Evolutionary conservation across 2,329 filamentous ascomycete genomes (phyloP), one percentile per base, ranked within the genome.

Genomic region (Cryphonectria carpinicola): DNA sequence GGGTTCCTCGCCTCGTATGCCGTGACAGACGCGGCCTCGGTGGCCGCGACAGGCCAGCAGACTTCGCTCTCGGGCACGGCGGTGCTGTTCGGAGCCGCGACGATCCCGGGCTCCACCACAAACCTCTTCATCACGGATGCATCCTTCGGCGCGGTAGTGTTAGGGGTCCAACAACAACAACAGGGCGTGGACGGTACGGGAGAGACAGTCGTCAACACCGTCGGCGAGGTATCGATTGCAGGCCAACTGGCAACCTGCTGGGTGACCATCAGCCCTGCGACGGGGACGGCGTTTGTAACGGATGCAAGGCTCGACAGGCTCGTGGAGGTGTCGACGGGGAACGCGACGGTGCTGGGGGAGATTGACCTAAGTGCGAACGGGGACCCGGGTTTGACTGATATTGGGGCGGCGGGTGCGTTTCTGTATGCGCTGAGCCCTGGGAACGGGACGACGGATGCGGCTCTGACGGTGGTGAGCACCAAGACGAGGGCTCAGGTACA

Each of bases 161-260:
- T 91, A 1, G 77, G 81, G 0, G 73, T 88, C 1, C 62, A 65
- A 32, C 62, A 65, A 37, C 11, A 1, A 52, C 56, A 3, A n/a
- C 10, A 25, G 14, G 25, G 43, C 46, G 61, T n/a, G n/a, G 6
- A 46, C 6, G 19, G 25, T 1, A 66, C 74, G 7, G 81, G 81
- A 10, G 83, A 81, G 0, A 80, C 80, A 0, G 81, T 90, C 73
- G 81, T 90, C 73, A n/a, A 4, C 8, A 39, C 19, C 0, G 11
- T 39, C 7, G 80, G 79, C n/a, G 81, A 78, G 63, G 79, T 80
- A n/a, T 73, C 76, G 1, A 79, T 91, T 17, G 78, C 79, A 0
- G 85, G 81, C 52, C 89, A 91, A 75, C 77, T 72, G 8, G 86
- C 87, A 1, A 89, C 86, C 0, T 91, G 88, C 77, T 91, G 89